Conservation (phyloP, 768 basidiomycete genomes). For the Lyophyllum semitale region DNA sequence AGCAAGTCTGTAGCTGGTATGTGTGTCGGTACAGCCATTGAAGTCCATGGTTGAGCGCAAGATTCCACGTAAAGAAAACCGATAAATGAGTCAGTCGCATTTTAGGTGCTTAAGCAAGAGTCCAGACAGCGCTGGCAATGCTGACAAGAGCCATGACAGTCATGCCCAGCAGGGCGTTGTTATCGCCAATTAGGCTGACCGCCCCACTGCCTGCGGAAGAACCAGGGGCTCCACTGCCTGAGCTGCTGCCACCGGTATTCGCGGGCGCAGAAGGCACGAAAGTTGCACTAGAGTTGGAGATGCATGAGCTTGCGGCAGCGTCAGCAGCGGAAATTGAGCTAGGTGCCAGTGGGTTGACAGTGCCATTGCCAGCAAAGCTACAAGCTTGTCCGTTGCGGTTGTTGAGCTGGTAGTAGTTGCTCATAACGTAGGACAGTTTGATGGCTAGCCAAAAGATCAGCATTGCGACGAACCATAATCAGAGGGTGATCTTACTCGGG, state of each 20-base stretch:
- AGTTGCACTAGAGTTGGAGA: slow-evolving; percentile 62
- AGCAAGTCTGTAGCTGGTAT: slow-evolving; percentile 10
- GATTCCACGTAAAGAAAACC: not conserved
- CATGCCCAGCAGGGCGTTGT: slow-evolving; percentile 38
- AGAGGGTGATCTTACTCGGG: slow-evolving; percentile 54
- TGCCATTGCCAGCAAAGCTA: slow-evolving; percentile 84
- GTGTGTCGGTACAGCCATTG: not conserved
- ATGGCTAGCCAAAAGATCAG: slow-evolving; percentile 45
- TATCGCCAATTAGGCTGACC: slow-evolving; percentile 23
- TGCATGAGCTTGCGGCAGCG: slow-evolving; percentile 65
- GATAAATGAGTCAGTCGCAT: not conserved
- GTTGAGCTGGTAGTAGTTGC: slow-evolving; percentile 68
- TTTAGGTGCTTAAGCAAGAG: slow-evolving; percentile 31
- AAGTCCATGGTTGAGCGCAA: not conserved
- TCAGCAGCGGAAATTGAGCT: slow-evolving; percentile 48
- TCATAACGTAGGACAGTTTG: slow-evolving; percentile 84
- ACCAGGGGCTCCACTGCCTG: slow-evolving; percentile 15
- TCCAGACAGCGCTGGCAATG: slow-evolving; percentile 45
- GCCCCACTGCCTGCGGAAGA: slow-evolving; percentile 23
- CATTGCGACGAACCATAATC: slow-evolving; percentile 4
- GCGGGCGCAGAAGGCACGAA: slow-evolving; percentile 58
- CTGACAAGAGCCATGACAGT: slow-evolving; percentile 33
- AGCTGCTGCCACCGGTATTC: slow-evolving; percentile 22
- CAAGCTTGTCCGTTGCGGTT: slow-evolving; percentile 64
- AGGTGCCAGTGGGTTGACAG: slow-evolving; percentile 61